Conservation (phyloP, 2,329 filamentous ascomycete species). For the Paracamarosporium sp. region DNA sequence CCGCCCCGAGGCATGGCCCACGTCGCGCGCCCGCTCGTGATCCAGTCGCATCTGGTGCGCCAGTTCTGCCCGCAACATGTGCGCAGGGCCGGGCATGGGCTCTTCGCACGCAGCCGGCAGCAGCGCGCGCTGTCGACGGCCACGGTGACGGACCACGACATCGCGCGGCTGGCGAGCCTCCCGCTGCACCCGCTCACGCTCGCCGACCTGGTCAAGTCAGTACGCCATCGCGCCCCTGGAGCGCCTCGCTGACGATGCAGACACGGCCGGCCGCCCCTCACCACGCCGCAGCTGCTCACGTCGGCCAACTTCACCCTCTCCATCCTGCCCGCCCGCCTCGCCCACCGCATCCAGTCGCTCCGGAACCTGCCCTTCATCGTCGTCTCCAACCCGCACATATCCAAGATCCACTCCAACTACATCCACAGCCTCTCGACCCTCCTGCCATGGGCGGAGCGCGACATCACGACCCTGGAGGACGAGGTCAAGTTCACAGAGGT, state of each 20-base stretch:
- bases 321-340: conserved; percentile 88
- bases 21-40: conserved; percentile 42
- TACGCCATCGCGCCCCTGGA: background rate
- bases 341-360: conserved; percentile 90
- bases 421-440: conserved; percentile 90
- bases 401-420: conserved; percentile 95
- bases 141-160: conserved; percentile 71
- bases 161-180: conserved; percentile 77
- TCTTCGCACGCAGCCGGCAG: conserved; percentile 23
- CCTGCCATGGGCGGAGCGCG: conserved; percentile 78
- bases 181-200: conserved; percentile 83
- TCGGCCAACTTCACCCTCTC: conserved; percentile 96
- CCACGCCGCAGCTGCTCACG: conserved; percentile 77
- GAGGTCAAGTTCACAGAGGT: conserved; percentile 92
- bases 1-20: conserved; percentile 30
- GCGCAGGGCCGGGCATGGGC: conserved; percentile 19
- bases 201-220: conserved; percentile 85
- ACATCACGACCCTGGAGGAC: conserved; percentile 79
- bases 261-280: conserved; percentile 84
- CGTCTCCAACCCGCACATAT: conserved; percentile 95
- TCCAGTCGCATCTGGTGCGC: conserved; percentile 46
- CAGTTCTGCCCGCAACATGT: conserved; percentile 36
- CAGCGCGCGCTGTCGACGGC: conserved; percentile 43
- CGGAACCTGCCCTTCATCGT: conserved; percentile 97
- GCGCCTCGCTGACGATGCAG: conserved; percentile 43